Evolutionary conservation across 2,329 filamentous ascomycete genomes (phyloP).

Genomic region (Fusarium camptoceras): DNA sequence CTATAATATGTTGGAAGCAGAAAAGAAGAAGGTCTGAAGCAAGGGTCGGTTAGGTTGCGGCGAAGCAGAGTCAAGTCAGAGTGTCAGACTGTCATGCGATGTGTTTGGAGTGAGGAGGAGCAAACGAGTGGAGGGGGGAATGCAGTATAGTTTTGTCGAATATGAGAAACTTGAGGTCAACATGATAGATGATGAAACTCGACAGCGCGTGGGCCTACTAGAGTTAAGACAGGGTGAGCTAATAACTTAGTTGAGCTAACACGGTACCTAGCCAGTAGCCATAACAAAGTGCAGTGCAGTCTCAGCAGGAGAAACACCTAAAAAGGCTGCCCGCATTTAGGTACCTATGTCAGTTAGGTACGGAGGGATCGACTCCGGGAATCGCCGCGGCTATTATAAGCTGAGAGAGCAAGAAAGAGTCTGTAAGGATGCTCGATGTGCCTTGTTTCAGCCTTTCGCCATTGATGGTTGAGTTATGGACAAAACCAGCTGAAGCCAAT

Average conservation of each 20-base stretch:
- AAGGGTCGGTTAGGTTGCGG: constrained; percentile 10
- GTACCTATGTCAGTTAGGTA: background rate
- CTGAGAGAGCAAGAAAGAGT: background rate
- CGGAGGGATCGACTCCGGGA: constrained; percentile 25
- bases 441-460: constrained; percentile 19
- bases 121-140: background rate
- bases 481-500: background rate
- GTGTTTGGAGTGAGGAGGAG: background rate
- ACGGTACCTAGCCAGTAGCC: background rate
- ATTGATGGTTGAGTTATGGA: background rate
- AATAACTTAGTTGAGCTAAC: background rate
- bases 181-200: constrained; percentile 37
- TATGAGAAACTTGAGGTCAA: constrained; percentile 24
- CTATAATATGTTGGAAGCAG: background rate
- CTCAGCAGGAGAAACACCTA: constrained; percentile 6
- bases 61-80: constrained; percentile 18
- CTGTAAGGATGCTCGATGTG: background rate
- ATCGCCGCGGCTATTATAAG: constrained; percentile 23
- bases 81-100: constrained; percentile 6
- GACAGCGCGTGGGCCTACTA: constrained; percentile 5
- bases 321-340: constrained; percentile 28
- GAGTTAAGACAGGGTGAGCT: constrained; percentile 1
- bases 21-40: constrained; percentile 1
- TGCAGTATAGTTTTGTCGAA: constrained; percentile 12
- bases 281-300: background rate